Evolutionary conservation across 2,329 filamentous ascomycete species (phyloP).

Genomic region (Diaporthe vexans): DNA sequence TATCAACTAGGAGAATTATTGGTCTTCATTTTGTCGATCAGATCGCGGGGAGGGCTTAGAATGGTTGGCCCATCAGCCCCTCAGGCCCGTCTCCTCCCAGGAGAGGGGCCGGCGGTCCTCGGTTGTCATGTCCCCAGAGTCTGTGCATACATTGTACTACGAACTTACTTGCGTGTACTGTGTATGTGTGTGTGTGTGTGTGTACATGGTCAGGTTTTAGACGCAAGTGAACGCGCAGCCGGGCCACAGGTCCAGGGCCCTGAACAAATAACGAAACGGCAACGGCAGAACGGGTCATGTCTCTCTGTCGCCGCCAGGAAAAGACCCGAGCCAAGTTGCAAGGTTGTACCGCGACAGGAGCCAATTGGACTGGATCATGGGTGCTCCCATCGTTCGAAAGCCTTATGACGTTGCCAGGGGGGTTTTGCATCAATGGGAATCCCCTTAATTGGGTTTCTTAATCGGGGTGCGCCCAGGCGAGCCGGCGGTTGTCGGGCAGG

Average conservation of each 20-base stretch:
- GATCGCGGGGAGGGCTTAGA: conserved; percentile 6
- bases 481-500: conserved; percentile 16
- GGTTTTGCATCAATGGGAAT: conserved; percentile 24
- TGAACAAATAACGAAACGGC: background rate
- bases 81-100: too few species aligned
- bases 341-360: conserved; percentile 11
- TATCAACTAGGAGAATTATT: conserved; percentile 18
- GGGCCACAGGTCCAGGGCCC: background rate
- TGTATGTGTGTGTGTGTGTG: too few species aligned
- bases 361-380: background rate
- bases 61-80: background rate
- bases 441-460: conserved; percentile 26
- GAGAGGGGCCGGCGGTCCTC: conserved; percentile 2
- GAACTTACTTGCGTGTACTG: too few species aligned
- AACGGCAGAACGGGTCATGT: background rate
- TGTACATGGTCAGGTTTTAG: too few species aligned
- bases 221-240: conserved; percentile 1
- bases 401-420: conserved; percentile 18
- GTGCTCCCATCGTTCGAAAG: background rate
- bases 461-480: conserved; percentile 5
- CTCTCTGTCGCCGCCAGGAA: background rate
- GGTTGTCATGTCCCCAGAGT: conserved; percentile 23
- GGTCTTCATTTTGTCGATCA: conserved; percentile 15
- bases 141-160: conserved; percentile 13
- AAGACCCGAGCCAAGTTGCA: conserved; percentile 11